Evolutionary conservation across 495 filamentous ascomycete species (phyloP).

Genomic region (Neurospora sp.): DNA sequence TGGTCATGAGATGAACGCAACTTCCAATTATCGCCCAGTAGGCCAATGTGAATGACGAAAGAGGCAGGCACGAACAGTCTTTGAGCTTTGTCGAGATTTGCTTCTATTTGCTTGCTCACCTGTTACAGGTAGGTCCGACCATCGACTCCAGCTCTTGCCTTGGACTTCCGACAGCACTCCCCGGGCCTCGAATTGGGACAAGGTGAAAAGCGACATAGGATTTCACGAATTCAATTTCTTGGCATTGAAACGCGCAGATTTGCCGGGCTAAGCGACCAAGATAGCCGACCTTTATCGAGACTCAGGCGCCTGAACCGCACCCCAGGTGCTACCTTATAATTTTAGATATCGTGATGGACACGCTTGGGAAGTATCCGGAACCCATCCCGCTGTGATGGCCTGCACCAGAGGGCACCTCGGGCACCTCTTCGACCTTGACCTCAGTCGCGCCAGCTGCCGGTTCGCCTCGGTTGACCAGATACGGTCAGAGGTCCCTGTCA

Average conservation of each 20-base stretch:
- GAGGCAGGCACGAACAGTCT: neutral
- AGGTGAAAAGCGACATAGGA: neutral
- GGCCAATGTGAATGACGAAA: neutral
- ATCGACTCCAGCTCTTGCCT: neutral
- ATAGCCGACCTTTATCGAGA: neutral
- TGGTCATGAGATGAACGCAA: neutral
- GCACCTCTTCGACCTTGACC: neutral
- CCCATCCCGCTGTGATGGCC: neutral
- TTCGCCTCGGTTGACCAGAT: neutral
- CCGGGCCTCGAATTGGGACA: neutral
- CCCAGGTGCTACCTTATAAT: neutral
- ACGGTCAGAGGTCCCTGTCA: neutral
- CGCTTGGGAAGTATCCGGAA: neutral
- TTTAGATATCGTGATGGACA: neutral
- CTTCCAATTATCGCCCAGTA: neutral
- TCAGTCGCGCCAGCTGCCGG: neutral
- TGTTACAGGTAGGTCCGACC: neutral
- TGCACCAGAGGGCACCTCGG: neutral
- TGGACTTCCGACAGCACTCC: neutral
- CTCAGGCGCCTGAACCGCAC: neutral
- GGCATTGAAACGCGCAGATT: neutral
- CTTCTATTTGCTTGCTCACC: neutral
- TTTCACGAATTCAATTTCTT: neutral
- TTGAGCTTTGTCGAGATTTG: neutral
- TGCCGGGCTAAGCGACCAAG: neutral